Conservation (phyloP, 495 filamentous ascomycete genomes). For the Lophiotrema nucula region DNA sequence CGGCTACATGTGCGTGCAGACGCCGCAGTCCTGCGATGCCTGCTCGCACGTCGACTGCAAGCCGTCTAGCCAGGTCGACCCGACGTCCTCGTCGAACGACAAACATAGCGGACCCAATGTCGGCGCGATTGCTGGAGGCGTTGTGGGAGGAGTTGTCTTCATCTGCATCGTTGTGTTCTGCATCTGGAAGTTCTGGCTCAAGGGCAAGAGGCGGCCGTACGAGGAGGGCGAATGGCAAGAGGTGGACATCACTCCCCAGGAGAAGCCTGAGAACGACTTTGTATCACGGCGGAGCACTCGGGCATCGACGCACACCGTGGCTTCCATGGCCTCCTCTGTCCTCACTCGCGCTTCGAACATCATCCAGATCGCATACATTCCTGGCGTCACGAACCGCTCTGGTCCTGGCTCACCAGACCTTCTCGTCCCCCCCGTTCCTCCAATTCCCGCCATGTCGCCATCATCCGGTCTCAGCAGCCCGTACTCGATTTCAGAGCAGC, state of each 20-base stretch:
- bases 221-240: constrained; percentile 56
- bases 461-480: constrained; percentile 55
- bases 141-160: constrained; percentile 70
- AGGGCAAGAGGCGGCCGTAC: constrained; percentile 63
- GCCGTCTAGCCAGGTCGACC: constrained; percentile 38
- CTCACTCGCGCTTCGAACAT: constrained; percentile 96
- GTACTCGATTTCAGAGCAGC: constrained; percentile 64
- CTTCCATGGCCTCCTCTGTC: constrained; percentile 91
- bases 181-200: constrained; percentile 84
- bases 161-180: constrained; percentile 71
- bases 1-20: constrained; percentile 55
- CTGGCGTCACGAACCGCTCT: constrained; percentile 92
- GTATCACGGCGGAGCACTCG: constrained; percentile 62
- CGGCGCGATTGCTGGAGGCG: constrained; percentile 81
- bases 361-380: constrained; percentile 98
- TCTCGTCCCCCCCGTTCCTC: constrained; percentile 88
- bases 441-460: constrained; percentile 64
- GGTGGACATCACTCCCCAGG: constrained; percentile 47
- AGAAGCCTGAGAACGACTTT: constrained; percentile 56
- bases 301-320: constrained; percentile 80
- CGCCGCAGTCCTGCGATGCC: constrained; percentile 52
- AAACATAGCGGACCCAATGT: constrained; percentile 56
- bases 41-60: constrained; percentile 64
- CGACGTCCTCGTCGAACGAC: constrained; percentile 15
- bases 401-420: constrained; percentile 75